These are phyloP conservation scores for Trichoderma lentiforme DNA, from an alignment of 2,329 filamentous ascomycete species.

Conservation along the genomic window DNA sequence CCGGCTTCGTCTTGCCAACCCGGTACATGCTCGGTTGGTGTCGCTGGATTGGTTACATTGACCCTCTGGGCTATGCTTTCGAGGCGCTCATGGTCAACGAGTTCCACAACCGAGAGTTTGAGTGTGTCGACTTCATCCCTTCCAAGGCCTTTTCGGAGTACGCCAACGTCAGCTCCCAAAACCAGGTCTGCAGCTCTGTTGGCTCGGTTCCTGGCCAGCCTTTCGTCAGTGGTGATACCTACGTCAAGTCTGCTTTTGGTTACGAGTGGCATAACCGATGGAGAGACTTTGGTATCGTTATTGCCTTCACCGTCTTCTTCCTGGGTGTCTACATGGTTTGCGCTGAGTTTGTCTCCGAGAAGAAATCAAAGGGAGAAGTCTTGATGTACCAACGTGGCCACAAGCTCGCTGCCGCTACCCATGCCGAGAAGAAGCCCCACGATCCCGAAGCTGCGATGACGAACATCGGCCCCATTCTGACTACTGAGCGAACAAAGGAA, in stretches of 20 bases:
- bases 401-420: conserved; percentile 54
- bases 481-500: conserved; percentile 40
- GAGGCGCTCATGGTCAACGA: conserved; percentile 82
- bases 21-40: conserved; percentile 76
- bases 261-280: conserved; percentile 61
- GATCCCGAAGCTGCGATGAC: conserved; percentile 55
- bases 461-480: conserved; percentile 48
- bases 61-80: conserved; percentile 77
- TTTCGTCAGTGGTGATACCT: conserved; percentile 56
- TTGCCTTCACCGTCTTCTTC: conserved; percentile 63
- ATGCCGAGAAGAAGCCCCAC: conserved; percentile 59
- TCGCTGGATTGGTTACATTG: conserved; percentile 77
- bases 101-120: conserved; percentile 64
- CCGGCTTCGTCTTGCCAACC: conserved; percentile 64
- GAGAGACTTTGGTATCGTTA: conserved; percentile 68
- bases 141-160: conserved; percentile 25
- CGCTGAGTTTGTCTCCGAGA: conserved; percentile 62
- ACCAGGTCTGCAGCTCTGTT: conserved; percentile 56
- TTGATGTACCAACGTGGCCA: conserved; percentile 71
- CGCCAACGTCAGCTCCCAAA: conserved; percentile 29
- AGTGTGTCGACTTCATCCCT: conserved; percentile 47
- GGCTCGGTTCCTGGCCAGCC: conserved; percentile 54
- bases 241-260: conserved; percentile 51
- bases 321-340: conserved; percentile 59
- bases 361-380: conserved; percentile 73